Evolutionary conservation across 768 basidiomycete genomes (phyloP).

Genomic region (Termitomyces sp.): DNA sequence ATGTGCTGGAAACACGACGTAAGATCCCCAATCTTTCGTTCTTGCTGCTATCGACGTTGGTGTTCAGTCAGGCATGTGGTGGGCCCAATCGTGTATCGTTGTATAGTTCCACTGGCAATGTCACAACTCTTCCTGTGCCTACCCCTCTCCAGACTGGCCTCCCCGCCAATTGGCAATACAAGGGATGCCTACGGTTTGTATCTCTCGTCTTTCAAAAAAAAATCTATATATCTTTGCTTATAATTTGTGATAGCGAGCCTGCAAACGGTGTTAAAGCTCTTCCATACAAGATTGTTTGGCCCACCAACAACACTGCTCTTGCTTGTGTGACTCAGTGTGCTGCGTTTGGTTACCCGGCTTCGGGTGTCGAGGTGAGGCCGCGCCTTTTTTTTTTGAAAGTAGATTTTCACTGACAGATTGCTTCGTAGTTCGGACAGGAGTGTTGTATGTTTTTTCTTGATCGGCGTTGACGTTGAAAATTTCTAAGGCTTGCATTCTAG

Average conservation of each 20-base stretch:
- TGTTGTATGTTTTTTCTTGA: slow-evolving; percentile 52
- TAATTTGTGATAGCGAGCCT: slow-evolving; percentile 37
- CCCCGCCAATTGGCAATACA: slow-evolving; percentile 58
- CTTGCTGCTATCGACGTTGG: neutral
- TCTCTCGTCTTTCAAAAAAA: neutral
- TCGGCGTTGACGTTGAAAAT: neutral
- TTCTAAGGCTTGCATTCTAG: slow-evolving; percentile 25
- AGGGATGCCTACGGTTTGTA: slow-evolving; percentile 61
- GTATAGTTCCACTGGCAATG: slow-evolving; percentile 46
- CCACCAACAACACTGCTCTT: slow-evolving; percentile 56
- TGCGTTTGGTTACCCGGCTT: slow-evolving; percentile 65
- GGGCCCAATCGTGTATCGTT: slow-evolving; percentile 69
- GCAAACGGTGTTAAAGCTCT: slow-evolving; percentile 37
- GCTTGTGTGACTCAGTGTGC: slow-evolving; percentile 67
- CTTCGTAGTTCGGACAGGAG: slow-evolving; percentile 49
- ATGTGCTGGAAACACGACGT: slow-evolving; percentile 68
- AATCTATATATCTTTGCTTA: no score
- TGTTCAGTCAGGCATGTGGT: slow-evolving; percentile 59
- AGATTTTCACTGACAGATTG: neutral
- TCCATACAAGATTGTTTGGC: slow-evolving; percentile 54
- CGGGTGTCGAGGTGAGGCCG: slow-evolving; percentile 48
- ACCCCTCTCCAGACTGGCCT: slow-evolving; percentile 46
- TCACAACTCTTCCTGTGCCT: slow-evolving; percentile 58
- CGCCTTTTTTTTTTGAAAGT: neutral
- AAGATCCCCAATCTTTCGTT: slow-evolving; percentile 17